Evolutionary conservation across 2,329 filamentous ascomycete species (phyloP).

Genomic region (Cladosporium sp.): DNA sequence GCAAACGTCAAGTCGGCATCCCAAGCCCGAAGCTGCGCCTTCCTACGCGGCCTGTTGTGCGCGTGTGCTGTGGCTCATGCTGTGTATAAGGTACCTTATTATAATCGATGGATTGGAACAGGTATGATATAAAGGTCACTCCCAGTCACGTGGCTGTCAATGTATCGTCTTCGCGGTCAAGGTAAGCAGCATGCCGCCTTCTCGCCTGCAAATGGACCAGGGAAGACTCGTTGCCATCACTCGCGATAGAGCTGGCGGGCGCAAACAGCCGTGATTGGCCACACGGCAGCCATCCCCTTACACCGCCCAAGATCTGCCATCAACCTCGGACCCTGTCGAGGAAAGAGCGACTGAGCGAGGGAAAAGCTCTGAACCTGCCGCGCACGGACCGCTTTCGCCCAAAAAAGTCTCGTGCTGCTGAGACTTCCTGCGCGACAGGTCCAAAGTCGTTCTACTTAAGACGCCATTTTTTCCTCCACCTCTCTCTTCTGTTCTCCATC

Average conservation of each 20-base stretch:
- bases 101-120: neutral
- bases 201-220: neutral
- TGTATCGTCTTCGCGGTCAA: neutral
- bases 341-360: neutral
- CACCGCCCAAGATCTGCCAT: constrained; percentile 13
- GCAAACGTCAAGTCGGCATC: neutral
- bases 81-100: too few relatives aligned
- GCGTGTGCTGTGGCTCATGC: neutral
- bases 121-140: neutral
- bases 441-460: constrained; percentile 1
- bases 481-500: neutral
- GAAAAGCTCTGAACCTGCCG: neutral
- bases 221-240: neutral
- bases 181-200: neutral
- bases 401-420: constrained; percentile 20
- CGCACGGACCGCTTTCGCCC: neutral
- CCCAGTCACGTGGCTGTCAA: neutral
- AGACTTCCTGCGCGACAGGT: constrained; percentile 9
- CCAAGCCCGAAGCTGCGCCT: constrained; percentile 12
- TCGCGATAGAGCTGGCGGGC: neutral
- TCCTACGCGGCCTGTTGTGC: constrained; percentile 6
- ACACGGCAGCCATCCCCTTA: neutral
- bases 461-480: neutral
- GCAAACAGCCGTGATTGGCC: constrained; percentile 3
- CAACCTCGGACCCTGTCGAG: constrained; percentile 2